Base-by-base conservation (phyloP, 148 eudicot genomes). In the Heliamphora exappendiculata region DNA sequence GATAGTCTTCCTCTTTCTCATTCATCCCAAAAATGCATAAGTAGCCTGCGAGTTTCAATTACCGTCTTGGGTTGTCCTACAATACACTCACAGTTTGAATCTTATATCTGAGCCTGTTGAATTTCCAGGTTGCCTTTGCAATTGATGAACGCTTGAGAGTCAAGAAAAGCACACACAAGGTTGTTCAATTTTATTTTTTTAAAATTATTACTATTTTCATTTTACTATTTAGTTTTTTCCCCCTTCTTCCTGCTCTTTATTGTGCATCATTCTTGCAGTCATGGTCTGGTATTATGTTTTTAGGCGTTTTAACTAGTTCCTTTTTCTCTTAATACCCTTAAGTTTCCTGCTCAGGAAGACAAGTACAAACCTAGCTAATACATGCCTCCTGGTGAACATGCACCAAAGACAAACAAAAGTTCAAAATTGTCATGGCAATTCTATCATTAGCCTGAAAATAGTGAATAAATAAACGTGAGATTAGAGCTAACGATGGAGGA, bases 141-240 rank as follows among this genome's bases (percentile, higher is more conserved):
- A 88, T 90, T 81, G 97, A 94, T 80, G 98, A 94, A 72, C 92
- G 98, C 64, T 58, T 91, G 68, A 85, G 91, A 67, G 77, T 78
- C 78, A 90, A 88, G 87, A 92, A 89, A 81, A 82, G 81, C 72
- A 89, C 85, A 45, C 88, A 82, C 81, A 93, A 94, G 98, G 98
- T 94, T 66, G 66, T 64, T 36, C 11, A 64, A 70, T 58, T 39
- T 44, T n/a, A 63, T 14, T 26, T 63, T 67, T 68, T 60, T 76
- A n/a, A n/a, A n/a, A n/a, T n/a, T n/a, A n/a, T n/a, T n/a, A n/a
- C n/a, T n/a, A 44, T 55, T 29, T 59, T 29, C 55, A 74, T 62
- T 14, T 70, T 22, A 53, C 41, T 9, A 42, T 5, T n/a, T 41
- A 41, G 14, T 19, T 51, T 41, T 7, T 36, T 19, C 54, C 12